Base-by-base conservation (phyloP, 1,284 basidiomycete genomes). In the Chiua sp. region DNA sequence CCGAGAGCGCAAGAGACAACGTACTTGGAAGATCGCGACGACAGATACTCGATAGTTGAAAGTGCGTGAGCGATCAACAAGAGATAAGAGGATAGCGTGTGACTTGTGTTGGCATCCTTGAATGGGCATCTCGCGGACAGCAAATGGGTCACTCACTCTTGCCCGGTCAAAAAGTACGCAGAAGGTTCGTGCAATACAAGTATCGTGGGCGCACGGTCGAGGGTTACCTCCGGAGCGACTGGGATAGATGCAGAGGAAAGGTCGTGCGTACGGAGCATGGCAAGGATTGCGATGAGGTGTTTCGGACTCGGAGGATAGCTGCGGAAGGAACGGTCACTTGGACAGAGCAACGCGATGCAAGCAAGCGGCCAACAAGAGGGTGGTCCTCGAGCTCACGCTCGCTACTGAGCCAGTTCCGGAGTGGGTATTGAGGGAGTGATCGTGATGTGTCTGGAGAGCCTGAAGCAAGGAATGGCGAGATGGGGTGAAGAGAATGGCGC, bases 171-270 rank as follows among this genome's bases (percentile, higher is more conserved):
- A 65, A 91, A 86, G 69, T 88, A 90, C 2, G 77, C 68, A 4
- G 90, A 91, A 1, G 81, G 78, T 62, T 91, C 90, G 56, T 85
- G 82, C 20, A 93, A 69, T 22, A 93, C 78, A 18, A 93, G 67
- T 6, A 91, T 70, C 46, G 79, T 77, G 26, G 87, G 87, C 0
- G 80, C 63, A 37, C 69, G 66, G 37, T 79, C 73, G 30, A 88
- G 73, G 4, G 79, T 77, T 26, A 80, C 78, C 61, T 82, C 77
- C 22, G 62, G 64, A 63, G 64, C 63, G 32, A 60, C 58, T 50
- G 62, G 63, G 58, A 68, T 56, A 23, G 60, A 55, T 51, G 70
- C 60, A 16, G 72, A 64, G n/a, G 68, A 59, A 28, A 30, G 53
- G 22, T 69, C 59, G 7, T 77, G 65, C 15, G 77, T 72, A 63